A percentile compares a stretch with the other conserved stretches of the same genome.
These are phyloP conservation scores for Penicillium sp. DNA, from an alignment of 2,329 filamentous ascomycete species.

Conservation along the genomic window DNA sequence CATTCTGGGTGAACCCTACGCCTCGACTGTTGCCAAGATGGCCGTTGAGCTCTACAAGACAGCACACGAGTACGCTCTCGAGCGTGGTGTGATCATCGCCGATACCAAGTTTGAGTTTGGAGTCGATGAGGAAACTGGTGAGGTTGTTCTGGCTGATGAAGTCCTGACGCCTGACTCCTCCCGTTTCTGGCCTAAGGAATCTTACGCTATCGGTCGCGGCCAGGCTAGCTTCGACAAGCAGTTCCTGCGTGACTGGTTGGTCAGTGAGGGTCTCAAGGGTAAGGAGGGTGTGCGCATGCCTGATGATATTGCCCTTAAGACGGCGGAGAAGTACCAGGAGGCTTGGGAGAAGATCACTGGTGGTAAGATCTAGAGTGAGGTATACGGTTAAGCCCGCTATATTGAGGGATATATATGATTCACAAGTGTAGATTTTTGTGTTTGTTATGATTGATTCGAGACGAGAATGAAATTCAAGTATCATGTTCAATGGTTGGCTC, in stretches of 20 bases:
- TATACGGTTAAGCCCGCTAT: background rate
- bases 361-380: slow-evolving; percentile 35
- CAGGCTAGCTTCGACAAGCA: slow-evolving; percentile 91
- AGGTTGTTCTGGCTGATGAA: slow-evolving; percentile 77
- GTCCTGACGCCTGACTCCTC: slow-evolving; percentile 81
- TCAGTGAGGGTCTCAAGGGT: slow-evolving; percentile 68
- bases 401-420: background rate
- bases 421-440: background rate
- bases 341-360: slow-evolving; percentile 71
- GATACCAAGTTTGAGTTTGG: slow-evolving; percentile 79
- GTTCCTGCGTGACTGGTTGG: slow-evolving; percentile 79
- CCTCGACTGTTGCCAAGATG: slow-evolving; percentile 63
- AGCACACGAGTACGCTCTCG: slow-evolving; percentile 46
- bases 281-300: slow-evolving; percentile 72
- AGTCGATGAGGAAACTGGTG: slow-evolving; percentile 61
- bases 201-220: slow-evolving; percentile 69
- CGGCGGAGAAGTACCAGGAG: slow-evolving; percentile 71
- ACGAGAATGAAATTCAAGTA: slow-evolving; percentile 3
- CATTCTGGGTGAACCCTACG: slow-evolving; percentile 66
- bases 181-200: slow-evolving; percentile 78
- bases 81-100: slow-evolving; percentile 72
- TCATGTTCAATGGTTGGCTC: slow-evolving; percentile 2
- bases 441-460: slow-evolving; percentile 13
- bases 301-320: slow-evolving; percentile 67
- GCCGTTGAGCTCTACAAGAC: slow-evolving; percentile 63